These are phyloP conservation scores for Taphrina confusa DNA, from an alignment of 1,139 yeast species.

Conservation along the genomic window DNA sequence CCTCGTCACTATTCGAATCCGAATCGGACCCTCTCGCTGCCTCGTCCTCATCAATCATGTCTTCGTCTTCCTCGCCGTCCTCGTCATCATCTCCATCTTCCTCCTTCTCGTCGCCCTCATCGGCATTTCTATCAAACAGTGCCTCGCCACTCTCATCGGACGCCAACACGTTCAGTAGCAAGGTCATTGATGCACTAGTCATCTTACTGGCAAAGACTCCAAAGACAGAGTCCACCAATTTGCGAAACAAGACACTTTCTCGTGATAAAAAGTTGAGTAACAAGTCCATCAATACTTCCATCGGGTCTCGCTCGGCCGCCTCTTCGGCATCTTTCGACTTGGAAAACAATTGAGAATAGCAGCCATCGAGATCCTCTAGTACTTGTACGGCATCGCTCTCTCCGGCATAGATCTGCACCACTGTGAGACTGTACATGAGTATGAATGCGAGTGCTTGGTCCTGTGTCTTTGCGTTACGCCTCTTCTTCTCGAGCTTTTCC, in stretches of 20 bases:
- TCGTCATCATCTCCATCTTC: conserved; percentile 41
- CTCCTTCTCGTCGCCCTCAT: conserved; percentile 42
- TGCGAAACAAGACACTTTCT: conserved; percentile 69
- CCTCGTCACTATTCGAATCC: neutral
- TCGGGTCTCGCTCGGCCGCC: conserved; percentile 40
- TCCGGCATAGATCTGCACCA: conserved; percentile 76
- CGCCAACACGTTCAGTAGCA: conserved; percentile 65
- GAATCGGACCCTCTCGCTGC: conserved; percentile 6
- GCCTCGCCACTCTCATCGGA: conserved; percentile 68
- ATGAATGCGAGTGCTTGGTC: conserved; percentile 61
- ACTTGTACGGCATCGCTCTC: conserved; percentile 72
- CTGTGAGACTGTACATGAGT: conserved; percentile 71
- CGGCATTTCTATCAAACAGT: conserved; percentile 43
- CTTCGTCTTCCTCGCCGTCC: conserved; percentile 38
- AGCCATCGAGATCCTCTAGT: conserved; percentile 62
- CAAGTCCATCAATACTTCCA: conserved; percentile 65
- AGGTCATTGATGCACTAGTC: conserved; percentile 55
- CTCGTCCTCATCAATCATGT: conserved; percentile 45
- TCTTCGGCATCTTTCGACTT: conserved; percentile 33
- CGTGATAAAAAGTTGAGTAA: conserved; percentile 73
- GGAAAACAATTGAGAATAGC: conserved; percentile 50
- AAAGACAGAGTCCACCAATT: conserved; percentile 65
- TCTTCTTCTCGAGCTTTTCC: conserved; percentile 47
- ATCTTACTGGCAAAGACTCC: conserved; percentile 51
- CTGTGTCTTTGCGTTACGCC: conserved; percentile 35